Conservation (phyloP, 129 eudicot genomes). For the Dittrichia graveolens region DNA sequence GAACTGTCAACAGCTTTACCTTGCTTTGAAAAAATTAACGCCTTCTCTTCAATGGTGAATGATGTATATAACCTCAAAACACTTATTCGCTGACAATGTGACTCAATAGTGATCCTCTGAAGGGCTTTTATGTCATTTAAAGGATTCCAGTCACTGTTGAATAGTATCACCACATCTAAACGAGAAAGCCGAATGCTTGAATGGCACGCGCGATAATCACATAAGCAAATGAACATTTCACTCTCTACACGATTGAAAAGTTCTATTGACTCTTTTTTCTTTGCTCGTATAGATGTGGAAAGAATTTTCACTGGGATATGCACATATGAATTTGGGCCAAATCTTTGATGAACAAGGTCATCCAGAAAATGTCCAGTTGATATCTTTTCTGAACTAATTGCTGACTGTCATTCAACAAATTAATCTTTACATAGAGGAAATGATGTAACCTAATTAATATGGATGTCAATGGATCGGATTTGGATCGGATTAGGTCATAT, state of each 20-base stretch:
- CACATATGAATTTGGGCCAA: constrained; percentile 60
- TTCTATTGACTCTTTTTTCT: constrained; percentile 38
- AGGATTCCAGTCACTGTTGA: constrained; percentile 75
- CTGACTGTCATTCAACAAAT: constrained; percentile 35
- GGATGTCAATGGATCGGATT: too few relatives aligned
- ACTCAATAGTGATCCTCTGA: constrained; percentile 47
- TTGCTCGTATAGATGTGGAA: constrained; percentile 3
- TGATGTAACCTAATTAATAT: background rate
- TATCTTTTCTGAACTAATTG: constrained; percentile 44
- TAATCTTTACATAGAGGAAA: background rate
- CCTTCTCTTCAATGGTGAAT: constrained; percentile 70
- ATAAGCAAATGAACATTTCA: constrained; percentile 46
- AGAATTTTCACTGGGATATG: constrained; percentile 39
- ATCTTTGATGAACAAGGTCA: constrained; percentile 57
- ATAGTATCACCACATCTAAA: constrained; percentile 57
- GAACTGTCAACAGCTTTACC: constrained; percentile 38
- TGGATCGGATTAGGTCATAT: too few relatives aligned
- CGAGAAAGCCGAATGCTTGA: constrained; percentile 41
- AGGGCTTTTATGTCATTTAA: constrained; percentile 52
- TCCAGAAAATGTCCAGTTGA: constrained; percentile 65
- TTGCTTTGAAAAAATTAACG: constrained; percentile 51
- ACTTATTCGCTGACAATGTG: constrained; percentile 44
- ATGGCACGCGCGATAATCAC: constrained; percentile 57
- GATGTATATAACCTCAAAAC: constrained; percentile 66
- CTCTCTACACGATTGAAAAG: constrained; percentile 41